These are phyloP conservation scores for Candida cerambycidarum DNA, from an alignment of 805 yeast species.

Conservation along the genomic window DNA sequence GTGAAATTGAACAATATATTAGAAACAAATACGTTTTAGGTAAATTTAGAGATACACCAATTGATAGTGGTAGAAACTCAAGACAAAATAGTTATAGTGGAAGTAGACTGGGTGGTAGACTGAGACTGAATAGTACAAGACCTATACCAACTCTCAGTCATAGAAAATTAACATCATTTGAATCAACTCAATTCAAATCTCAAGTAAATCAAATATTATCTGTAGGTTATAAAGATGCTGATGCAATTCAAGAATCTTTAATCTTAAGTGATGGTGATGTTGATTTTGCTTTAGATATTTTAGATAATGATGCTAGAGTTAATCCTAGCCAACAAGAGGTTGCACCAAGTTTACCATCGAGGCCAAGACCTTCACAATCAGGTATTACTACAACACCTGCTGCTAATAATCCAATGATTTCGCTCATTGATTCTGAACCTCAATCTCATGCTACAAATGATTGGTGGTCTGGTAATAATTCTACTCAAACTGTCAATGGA, in stretches of 20 bases:
- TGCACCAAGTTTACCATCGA: constrained; percentile 50
- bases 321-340: constrained; percentile 38
- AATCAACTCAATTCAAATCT: constrained; percentile 49
- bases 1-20: constrained; percentile 54
- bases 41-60: constrained; percentile 46
- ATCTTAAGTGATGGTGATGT: constrained; percentile 58
- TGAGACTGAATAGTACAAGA: constrained; percentile 22
- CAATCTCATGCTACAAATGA: constrained; percentile 19
- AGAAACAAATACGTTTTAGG: constrained; percentile 71
- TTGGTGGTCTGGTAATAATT: constrained; percentile 30
- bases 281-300: constrained; percentile 56
- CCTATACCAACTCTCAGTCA: constrained; percentile 45
- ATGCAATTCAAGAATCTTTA: constrained; percentile 63
- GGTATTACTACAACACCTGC: constrained; percentile 13
- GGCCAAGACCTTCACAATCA: constrained; percentile 28
- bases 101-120: constrained; percentile 4
- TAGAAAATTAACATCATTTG: constrained; percentile 54
- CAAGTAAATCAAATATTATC: constrained; percentile 45
- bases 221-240: constrained; percentile 58
- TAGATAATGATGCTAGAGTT: constrained; percentile 40
- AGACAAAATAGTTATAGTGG: constrained; percentile 14
- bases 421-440: constrained; percentile 9
- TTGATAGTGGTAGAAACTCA: constrained; percentile 22
- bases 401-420: constrained; percentile 30
- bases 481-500: constrained; percentile 7